Evolutionary conservation across 345 rosid genomes (phyloP).

Genomic region (Linum trigynum): DNA sequence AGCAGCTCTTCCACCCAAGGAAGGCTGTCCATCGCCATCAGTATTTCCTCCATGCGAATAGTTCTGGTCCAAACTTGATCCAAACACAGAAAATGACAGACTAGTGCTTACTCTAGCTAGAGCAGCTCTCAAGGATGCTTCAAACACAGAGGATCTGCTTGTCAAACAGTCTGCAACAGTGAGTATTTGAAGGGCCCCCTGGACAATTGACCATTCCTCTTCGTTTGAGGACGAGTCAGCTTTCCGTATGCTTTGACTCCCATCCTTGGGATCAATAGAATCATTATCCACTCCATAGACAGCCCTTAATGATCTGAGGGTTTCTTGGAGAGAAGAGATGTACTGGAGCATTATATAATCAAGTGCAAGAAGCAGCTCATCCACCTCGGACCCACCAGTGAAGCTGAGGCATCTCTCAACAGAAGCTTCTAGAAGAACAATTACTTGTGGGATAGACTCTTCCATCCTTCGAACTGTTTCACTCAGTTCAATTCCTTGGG

Average conservation of each 20-base stretch:
- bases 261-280: constrained; percentile 58
- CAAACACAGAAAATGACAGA: constrained; percentile 62
- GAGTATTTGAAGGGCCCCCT: constrained; percentile 88
- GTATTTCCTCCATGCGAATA: constrained; percentile 37
- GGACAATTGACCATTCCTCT: constrained; percentile 98
- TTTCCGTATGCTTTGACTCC: constrained; percentile 49
- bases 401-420: constrained; percentile 89
- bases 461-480: constrained; percentile 99
- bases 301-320: constrained; percentile 84
- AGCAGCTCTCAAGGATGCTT: constrained; percentile 88
- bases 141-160: constrained; percentile 88
- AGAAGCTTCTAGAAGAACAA: constrained; percentile 87
- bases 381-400: constrained; percentile 97
- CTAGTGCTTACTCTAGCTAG: constrained; percentile 85
- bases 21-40: constrained; percentile 41
- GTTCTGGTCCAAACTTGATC: constrained; percentile 67
- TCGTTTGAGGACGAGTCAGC: constrained; percentile 65
- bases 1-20: constrained; percentile 70
- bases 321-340: constrained; percentile 80
- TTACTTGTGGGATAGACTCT: constrained; percentile 91
- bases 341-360: constrained; percentile 91
- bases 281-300: constrained; percentile 90
- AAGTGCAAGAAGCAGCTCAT: constrained; percentile 80
- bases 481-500: constrained; percentile 96
- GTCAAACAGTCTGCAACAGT: constrained; percentile 94